Conservation (phyloP, 345 rosid genomes). For the Rhodamnia rubescens region DNA sequence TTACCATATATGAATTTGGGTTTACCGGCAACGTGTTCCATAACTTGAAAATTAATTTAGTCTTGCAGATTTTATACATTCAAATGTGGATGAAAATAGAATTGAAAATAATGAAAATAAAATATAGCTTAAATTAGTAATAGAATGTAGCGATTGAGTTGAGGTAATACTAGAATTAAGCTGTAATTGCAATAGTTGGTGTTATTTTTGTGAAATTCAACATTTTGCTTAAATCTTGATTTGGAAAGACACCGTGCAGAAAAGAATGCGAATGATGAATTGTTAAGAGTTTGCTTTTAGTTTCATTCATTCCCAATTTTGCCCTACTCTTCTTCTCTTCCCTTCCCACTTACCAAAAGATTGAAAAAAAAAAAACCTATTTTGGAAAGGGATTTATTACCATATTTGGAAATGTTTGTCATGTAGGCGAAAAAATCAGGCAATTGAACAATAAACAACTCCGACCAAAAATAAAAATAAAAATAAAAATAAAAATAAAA, state of each 20-base stretch:
- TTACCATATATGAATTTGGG: not conserved
- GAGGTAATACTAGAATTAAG: not conserved
- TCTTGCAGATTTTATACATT: not conserved
- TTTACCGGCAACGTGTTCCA: not conserved
- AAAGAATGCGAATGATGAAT: not conserved
- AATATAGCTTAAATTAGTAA: not conserved
- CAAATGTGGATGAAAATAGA: not conserved
- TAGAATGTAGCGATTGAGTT: not conserved
- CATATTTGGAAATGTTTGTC: not conserved
- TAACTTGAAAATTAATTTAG: not conserved
- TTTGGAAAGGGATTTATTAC: not conserved
- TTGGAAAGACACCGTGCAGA: not conserved
- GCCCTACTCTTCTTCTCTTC: not conserved
- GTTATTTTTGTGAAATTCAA: not conserved
- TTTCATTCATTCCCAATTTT: not conserved
- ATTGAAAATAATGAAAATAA: not conserved
- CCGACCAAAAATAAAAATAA: too few species aligned
- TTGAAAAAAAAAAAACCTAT: not conserved
- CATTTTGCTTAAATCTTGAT: not conserved
- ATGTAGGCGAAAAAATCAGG: too few species aligned
- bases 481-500: too few species aligned
- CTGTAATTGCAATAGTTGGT: not conserved
- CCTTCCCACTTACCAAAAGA: not conserved
- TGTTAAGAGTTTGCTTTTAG: not conserved
- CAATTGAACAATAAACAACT: too few species aligned